Base-by-base conservation (phyloP, 129 eudicot genomes). In the Lactuca saligna region DNA sequence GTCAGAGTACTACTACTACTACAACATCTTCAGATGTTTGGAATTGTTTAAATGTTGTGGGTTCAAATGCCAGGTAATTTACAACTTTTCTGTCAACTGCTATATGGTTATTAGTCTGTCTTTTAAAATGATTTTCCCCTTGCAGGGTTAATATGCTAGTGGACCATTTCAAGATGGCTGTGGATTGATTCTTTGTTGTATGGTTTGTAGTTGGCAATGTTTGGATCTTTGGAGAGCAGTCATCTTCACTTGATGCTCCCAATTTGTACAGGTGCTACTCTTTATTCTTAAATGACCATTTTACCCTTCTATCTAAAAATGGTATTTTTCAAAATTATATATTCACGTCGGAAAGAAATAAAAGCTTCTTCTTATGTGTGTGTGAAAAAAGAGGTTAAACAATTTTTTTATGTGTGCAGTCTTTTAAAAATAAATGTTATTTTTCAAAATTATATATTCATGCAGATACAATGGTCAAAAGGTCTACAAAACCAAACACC, bases 141-240 rank as follows among this genome's bases (percentile, higher is more conserved):
- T 57, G 46, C 68, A 83, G 88, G 86, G 64, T 80, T 68, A 73
- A 57, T 71, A 73, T 62, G 69, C 60, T 86, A 11, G 66, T 83
- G 61, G 92, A 86, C 70, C 84, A 80, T 71, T 78, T 83, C 60
- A 86, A 86, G 74, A 86, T 86, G 92, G 84, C 82, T 5, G 37
- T 86, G 71, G 88, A 86, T 72, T 86, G 92, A 73, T 86, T 86
- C 75, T 86, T 86, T 78, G 88, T 86, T 2, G 88, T 86, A 7
- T 86, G 92, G 92, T 86, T 86, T 83, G 88, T 86, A 31, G 88
- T 83, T 61, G 92, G 92, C 20, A 86, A 83, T 50, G 86, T 86
- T 9, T 86, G 92, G 92, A 73, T 86, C 25, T 86, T 86, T 83
- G 92, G 92, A 31, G 92, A 87, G 49, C 79, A 83, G 63, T 75